Base-by-base conservation (phyloP, 202 grass and related monocot genomes). In the Setaria viridis region DNA sequence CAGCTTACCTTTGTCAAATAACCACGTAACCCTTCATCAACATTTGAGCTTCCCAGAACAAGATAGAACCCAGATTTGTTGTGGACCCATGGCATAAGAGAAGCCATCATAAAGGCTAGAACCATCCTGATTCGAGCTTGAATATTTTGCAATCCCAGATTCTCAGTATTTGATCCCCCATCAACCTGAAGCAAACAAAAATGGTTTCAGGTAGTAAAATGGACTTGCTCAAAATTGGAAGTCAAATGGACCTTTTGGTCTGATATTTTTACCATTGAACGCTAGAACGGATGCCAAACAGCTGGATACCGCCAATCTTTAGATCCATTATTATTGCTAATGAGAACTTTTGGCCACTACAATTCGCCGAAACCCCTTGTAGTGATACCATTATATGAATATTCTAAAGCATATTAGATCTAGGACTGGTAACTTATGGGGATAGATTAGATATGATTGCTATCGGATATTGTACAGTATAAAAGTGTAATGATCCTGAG, bases 101-200 rank as follows among this genome's bases (percentile, higher is more conserved):
- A 95, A 37, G 96, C 93, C 86, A 94, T 79, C 96, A 99, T 99
- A 88, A 95, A 99, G 77, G 96, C 93, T 34, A 99, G 75, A 75
- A 99, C 91, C 96, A 99, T 99, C 83, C 93, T 93, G 58, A 99
- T 91, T 91, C 93, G 93, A n/a, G 96, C 96, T 99, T 99, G 96
- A 88, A 99, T 99, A 80, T 99, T 99, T 88, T 99, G 96, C 67
- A 99, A 86, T 59, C 91, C 96, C 30, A 99, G 85, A 84, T 99
- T 99, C 83, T 99, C 96, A 21, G 77, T 81, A 80, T 88, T 89
- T 73, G 96, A 92, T 41, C 96, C 96, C 71, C 93, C 96, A 62
- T 96, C 91, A 78, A 99, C 84, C 96, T 99, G 83, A 76, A 80
- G 35, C 60, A 76, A 29, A 55, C 72, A 75, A 55, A 19, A 56